Percentiles rank a stretch among this genome's conserved stretches.
Conservation (phyloP, 768 basidiomycete species). For the Pleurotus citrinopileatus region DNA sequence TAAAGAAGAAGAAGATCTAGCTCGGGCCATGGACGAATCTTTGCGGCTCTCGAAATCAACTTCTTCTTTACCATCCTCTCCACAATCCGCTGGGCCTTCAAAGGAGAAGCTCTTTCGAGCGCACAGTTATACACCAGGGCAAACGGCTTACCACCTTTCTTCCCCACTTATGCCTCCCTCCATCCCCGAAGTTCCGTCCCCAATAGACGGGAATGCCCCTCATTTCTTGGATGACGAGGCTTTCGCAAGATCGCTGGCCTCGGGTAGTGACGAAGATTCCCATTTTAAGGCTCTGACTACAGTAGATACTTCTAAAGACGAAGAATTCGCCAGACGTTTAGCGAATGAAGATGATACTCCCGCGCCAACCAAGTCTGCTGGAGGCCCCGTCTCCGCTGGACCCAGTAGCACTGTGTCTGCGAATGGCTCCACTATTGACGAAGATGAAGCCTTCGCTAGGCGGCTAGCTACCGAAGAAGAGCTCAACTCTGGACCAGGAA, state of each 20-base stretch:
- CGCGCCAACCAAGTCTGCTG: neutral
- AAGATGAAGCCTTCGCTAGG: constrained; percentile 27
- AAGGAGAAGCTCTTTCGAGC: constrained; percentile 7
- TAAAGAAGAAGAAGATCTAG: constrained; percentile 67
- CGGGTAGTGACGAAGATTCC: neutral
- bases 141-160: constrained; percentile 1
- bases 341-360: constrained; percentile 3
- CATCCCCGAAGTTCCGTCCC: neutral
- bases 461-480: constrained; percentile 15
- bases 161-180: constrained; percentile 18
- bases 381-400: neutral
- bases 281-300: neutral
- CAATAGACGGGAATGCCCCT: constrained; percentile 4
- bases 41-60: constrained; percentile 14
- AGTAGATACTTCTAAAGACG: constrained; percentile 10
- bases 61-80: neutral
- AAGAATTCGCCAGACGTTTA: constrained; percentile 11
- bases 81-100: constrained; percentile 22
- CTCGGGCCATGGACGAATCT: constrained; percentile 59
- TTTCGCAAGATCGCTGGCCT: neutral
- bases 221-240: neutral
- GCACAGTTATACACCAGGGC: constrained; percentile 12
- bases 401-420: constrained; percentile 22
- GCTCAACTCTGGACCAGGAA: neutral
- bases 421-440: constrained; percentile 14